These are phyloP conservation scores for Penicillium capsulatum DNA, from an alignment of 2,329 filamentous ascomycete genomes.

Conservation along the genomic window DNA sequence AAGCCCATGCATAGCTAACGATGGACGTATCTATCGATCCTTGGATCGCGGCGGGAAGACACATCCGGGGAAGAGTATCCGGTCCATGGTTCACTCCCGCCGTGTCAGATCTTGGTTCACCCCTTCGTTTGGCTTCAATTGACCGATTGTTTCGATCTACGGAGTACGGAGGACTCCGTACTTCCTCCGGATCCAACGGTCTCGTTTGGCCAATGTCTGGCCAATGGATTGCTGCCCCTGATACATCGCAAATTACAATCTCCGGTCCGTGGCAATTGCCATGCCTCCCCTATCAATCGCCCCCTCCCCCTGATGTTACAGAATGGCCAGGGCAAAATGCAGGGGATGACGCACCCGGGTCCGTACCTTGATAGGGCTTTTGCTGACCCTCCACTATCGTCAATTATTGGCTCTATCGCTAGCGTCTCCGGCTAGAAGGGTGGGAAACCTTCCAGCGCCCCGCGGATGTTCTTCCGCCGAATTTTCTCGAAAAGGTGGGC, in stretches of 20 bases:
- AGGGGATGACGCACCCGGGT: constrained; percentile 5
- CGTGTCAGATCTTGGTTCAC: constrained; percentile 7
- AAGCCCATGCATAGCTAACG: too few species aligned
- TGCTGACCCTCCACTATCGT: too few species aligned
- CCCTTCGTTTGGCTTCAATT: too few species aligned
- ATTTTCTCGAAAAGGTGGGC: constrained; percentile 26
- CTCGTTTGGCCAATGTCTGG: too few species aligned
- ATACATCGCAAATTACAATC: too few species aligned
- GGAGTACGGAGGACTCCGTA: too few species aligned
- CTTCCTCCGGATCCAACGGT: neutral
- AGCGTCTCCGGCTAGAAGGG: constrained; percentile 1
- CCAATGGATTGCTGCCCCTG: neutral
- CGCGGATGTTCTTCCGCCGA: constrained; percentile 15
- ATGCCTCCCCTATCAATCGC: too few species aligned
- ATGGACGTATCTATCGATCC: too few species aligned
- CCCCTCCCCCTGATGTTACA: neutral
- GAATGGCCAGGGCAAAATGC: constrained; percentile 8
- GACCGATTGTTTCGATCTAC: constrained; percentile 1
- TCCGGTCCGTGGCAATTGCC: too few species aligned
- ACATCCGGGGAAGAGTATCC: constrained; percentile 12
- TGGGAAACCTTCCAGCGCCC: constrained; percentile 1
- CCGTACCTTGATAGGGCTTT: neutral
- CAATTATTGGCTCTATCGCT: too few species aligned
- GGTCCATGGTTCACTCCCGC: constrained; percentile 25
- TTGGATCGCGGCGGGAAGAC: constrained; percentile 8